Base-by-base conservation (phyloP, 371 early-diverging fungal genomes). In the Apophysomyces ossiformis region DNA sequence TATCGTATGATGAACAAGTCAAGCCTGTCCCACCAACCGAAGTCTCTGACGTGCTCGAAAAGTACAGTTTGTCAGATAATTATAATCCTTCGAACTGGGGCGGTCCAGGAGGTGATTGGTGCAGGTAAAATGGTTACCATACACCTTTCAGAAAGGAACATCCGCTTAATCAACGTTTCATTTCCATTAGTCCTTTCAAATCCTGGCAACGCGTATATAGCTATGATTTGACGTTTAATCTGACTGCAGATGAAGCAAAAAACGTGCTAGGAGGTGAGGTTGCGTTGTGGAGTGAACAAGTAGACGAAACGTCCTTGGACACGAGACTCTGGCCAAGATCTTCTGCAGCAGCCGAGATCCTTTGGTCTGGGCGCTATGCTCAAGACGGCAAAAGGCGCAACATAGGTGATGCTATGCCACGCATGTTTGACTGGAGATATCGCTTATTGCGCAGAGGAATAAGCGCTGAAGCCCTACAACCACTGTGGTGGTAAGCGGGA, bases 171-270 rank as follows among this genome's bases (percentile, higher is more conserved):
- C 11, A 16, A 5, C 37, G 39, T 18, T 13, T n/a, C 44, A n/a
- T 58, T 59, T 32, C 18, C 44, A 26, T 5, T 57, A 89, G 85
- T 57, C 93, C 93, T 16, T 92, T 83, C 83, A 93, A 93, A 78
- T 80, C 85, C 26, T 93, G 93, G 93, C 91, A 91, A 81, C 85
- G 87, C 45, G 83, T 93, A 5, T 93, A 93, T 67, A 74, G 76
- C 62, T 93, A 89, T 65, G 91, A 93, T 64, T 82, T 89, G 36
- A 80, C 85, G 2, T 80, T 79, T 46, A 87, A 86, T 36, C 72
- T 92, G 66, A 88, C 88, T 12, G 75, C 72, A 15, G 72, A 79
- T 2, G 88, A 84, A 63, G 81, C 86, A 46, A 59, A 68, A 18
- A 66, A 74, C 63, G 77, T 82, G 5, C 45, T 79, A 15, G 83